A percentile compares a stretch with the other conserved stretches of the same genome.
phyloP scores from a whole-genome alignment of 768 basidiomycete species.

The Filobasidium wieringae region DNA sequence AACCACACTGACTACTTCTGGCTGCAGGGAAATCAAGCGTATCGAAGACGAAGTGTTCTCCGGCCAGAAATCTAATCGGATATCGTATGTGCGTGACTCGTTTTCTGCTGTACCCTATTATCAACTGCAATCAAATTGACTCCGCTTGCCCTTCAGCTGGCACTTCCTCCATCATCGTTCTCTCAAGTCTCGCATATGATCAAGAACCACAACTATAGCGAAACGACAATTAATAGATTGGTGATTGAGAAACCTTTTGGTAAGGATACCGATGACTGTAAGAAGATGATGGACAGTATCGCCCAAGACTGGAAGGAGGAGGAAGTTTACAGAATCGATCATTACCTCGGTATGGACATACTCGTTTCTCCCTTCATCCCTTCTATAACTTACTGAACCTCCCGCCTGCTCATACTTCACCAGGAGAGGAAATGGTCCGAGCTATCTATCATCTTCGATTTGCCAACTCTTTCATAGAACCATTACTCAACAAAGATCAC shows the following conservation, averaged over 20 bases:
- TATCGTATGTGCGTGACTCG: slow-evolving; percentile 9
- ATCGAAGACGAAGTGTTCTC: slow-evolving; percentile 3
- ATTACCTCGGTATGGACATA: slow-evolving; percentile 14
- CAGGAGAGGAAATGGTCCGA: slow-evolving; percentile 3
- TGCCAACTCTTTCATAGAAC: slow-evolving; percentile 13
- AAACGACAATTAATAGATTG: neutral
- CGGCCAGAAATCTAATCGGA: slow-evolving; percentile 5
- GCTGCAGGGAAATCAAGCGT: neutral
- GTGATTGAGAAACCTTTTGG: slow-evolving; percentile 20
- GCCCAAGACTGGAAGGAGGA: slow-evolving; percentile 16
- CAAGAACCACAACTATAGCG: slow-evolving; percentile 15
- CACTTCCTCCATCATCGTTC: slow-evolving; percentile 17
- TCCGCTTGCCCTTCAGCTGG: slow-evolving; percentile 5
- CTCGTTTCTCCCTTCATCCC: neutral
- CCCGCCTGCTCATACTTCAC: neutral
- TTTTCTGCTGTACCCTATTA: neutral
- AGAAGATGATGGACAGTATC: slow-evolving; percentile 14
- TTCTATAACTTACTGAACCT: neutral
- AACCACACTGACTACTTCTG: neutral
- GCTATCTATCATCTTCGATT: slow-evolving; percentile 6
- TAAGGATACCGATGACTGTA: slow-evolving; percentile 16
- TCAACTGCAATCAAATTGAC: too few species aligned
- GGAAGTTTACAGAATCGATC: slow-evolving; percentile 18
- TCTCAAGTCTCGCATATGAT: slow-evolving; percentile 10
- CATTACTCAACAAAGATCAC: slow-evolving; percentile 4